Conservation (phyloP, 2,329 filamentous ascomycete species). For the Apiospora hydei region DNA sequence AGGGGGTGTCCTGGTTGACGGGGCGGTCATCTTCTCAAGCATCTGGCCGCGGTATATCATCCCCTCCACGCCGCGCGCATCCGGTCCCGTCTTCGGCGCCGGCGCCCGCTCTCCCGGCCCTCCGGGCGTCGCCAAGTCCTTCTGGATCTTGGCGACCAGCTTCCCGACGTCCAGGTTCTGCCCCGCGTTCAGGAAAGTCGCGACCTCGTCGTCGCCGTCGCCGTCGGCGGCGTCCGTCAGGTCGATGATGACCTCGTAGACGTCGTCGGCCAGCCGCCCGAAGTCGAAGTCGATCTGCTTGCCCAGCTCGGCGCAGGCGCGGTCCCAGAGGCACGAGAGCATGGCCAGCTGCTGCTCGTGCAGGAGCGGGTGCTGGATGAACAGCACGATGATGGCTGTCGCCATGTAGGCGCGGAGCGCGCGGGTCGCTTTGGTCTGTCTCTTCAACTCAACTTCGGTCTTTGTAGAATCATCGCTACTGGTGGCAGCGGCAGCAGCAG, state of each 20-base stretch:
- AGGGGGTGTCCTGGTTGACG: not conserved
- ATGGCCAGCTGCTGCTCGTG: not conserved
- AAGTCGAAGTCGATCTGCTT: not conserved
- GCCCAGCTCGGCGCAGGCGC: not conserved
- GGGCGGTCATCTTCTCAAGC: not conserved
- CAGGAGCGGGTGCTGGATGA: not conserved
- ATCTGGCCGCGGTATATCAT: constrained; percentile 10
- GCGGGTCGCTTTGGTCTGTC: not conserved
- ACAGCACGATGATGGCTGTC: not conserved
- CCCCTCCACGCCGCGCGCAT: constrained; percentile 1
- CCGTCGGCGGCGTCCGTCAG: not conserved
- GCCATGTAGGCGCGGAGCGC: not conserved
- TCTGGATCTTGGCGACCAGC: not conserved
- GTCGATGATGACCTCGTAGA: not conserved
- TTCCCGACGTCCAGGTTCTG: not conserved
- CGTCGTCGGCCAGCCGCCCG: constrained; percentile 8
- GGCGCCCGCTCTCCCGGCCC: not conserved
- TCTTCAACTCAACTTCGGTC: not conserved
- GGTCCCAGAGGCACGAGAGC: constrained; percentile 4
- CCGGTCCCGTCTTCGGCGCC: not conserved
- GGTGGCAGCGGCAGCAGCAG: not conserved
- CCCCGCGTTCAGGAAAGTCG: not conserved
- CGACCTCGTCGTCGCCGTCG: not conserved
- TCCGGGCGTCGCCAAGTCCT: not conserved
- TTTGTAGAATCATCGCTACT: too few relatives aligned